Conservation (phyloP, 305 asterid species). For the Lippia alba region DNA sequence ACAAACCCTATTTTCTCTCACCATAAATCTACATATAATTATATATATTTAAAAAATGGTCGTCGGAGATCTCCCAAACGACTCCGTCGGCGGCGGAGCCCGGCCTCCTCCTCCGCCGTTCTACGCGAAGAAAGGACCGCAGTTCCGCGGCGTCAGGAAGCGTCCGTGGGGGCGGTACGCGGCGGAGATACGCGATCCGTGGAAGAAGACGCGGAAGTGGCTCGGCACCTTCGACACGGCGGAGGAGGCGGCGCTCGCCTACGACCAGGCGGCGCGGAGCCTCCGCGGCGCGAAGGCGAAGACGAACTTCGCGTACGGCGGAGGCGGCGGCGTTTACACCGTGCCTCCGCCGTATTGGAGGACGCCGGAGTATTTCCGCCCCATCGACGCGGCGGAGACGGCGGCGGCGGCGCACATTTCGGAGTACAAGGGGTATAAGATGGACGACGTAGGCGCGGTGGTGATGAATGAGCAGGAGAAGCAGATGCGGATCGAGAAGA, state of each 20-base stretch:
- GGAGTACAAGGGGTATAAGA: constrained; percentile 51
- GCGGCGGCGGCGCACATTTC: constrained; percentile 23
- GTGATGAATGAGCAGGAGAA: constrained; percentile 45
- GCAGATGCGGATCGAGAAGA: constrained; percentile 41
- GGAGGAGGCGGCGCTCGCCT: constrained; percentile 76
- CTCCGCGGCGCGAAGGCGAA: constrained; percentile 70
- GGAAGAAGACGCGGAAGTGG: constrained; percentile 75
- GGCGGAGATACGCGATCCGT: constrained; percentile 77
- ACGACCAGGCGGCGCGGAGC: constrained; percentile 62
- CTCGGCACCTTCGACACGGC: constrained; percentile 76
- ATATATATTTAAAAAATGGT: constrained; percentile 14
- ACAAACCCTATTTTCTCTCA: no score
- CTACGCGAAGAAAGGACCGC: constrained; percentile 35
- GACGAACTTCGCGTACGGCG: constrained; percentile 53
- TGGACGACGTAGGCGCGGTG: constrained; percentile 44
- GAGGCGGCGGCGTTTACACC: not conserved
- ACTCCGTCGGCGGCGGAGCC: constrained; percentile 29
- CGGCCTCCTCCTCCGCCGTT: constrained; percentile 26
- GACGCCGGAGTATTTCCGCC: constrained; percentile 30
- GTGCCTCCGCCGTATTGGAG: constrained; percentile 26
- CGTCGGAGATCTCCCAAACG: constrained; percentile 14
- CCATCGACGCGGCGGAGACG: constrained; percentile 24
- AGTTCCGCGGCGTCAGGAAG: constrained; percentile 66
- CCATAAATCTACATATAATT: no score
- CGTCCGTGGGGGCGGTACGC: constrained; percentile 70